phyloP scores from a whole-genome alignment of 805 yeast species.

The Nakazawaea ambrosiae region DNA sequence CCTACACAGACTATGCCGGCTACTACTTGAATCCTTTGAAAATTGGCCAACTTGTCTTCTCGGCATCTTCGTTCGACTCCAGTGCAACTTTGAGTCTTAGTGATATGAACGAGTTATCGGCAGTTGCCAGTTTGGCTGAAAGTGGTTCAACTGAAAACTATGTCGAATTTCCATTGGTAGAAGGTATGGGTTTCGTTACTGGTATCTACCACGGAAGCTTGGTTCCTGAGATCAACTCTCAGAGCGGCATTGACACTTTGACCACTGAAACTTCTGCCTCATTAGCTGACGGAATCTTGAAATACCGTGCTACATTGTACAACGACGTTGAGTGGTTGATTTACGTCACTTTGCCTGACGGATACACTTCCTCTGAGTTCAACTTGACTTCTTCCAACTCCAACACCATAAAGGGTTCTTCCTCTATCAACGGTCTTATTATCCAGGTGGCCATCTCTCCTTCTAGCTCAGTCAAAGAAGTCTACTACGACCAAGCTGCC shows the following conservation, averaged over 20 bases:
- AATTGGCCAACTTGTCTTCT: slow-evolving; percentile 46
- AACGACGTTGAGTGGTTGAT: slow-evolving; percentile 43
- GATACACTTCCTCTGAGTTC: slow-evolving; percentile 20
- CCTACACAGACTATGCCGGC: slow-evolving; percentile 12
- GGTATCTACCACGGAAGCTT: slow-evolving; percentile 43
- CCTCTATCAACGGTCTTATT: slow-evolving; percentile 28
- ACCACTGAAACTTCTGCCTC: slow-evolving; percentile 25
- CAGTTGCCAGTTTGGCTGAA: slow-evolving; percentile 33
- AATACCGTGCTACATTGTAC: slow-evolving; percentile 32
- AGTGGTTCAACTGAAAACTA: slow-evolving; percentile 24
- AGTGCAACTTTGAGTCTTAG: slow-evolving; percentile 33
- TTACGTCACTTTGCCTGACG: slow-evolving; percentile 35
- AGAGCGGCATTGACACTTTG: slow-evolving; percentile 36
- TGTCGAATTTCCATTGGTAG: slow-evolving; percentile 44
- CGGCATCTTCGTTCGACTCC: slow-evolving; percentile 41
- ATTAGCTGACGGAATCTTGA: slow-evolving; percentile 23
- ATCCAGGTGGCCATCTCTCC: slow-evolving; percentile 49
- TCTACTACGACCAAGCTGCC: slow-evolving; percentile 56
- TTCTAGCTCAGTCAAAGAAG: slow-evolving; percentile 23
- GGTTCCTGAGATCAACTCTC: slow-evolving; percentile 37
- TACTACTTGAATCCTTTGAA: slow-evolving; percentile 53
- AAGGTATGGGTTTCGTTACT: slow-evolving; percentile 55
- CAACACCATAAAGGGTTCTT: slow-evolving; percentile 28
- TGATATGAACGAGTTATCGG: slow-evolving; percentile 45
- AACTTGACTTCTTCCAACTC: slow-evolving; percentile 26